These are phyloP conservation scores for sunflower (Helianthus annuus) DNA, from an alignment of 129 eudicot genomes.

Conservation along the genomic window HanXRQr2.0-SUNRISE NC_035436.2:31322311-31322810, in stretches of 20 bases:
- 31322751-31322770: not conserved
- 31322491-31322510: slow-evolving; percentile 91
- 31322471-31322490: slow-evolving; percentile 76
- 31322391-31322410: no score
- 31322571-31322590: slow-evolving; percentile 45
- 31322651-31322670: slow-evolving; percentile 64
- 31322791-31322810: slow-evolving; percentile 3
- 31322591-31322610: slow-evolving; percentile 90
- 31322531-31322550: not conserved
- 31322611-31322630: slow-evolving; percentile 74
- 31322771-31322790: not conserved
- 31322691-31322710: not conserved
- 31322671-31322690: slow-evolving; percentile 34
- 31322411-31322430: not conserved
- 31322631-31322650: slow-evolving; percentile 63
- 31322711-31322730: not conserved
- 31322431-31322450: slow-evolving; percentile 12
- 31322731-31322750: not conserved
- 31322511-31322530: slow-evolving; percentile 21
- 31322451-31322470: slow-evolving; percentile 66
- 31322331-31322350: no score
- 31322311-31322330: no score
- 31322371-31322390: no score
- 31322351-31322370: no score
- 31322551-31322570: not conserved